Evolutionary conservation across 371 early-diverging fungal genomes (phyloP), one percentile per base, ranked within the genome.

Genomic region (Chytridium lagenaria): DNA sequence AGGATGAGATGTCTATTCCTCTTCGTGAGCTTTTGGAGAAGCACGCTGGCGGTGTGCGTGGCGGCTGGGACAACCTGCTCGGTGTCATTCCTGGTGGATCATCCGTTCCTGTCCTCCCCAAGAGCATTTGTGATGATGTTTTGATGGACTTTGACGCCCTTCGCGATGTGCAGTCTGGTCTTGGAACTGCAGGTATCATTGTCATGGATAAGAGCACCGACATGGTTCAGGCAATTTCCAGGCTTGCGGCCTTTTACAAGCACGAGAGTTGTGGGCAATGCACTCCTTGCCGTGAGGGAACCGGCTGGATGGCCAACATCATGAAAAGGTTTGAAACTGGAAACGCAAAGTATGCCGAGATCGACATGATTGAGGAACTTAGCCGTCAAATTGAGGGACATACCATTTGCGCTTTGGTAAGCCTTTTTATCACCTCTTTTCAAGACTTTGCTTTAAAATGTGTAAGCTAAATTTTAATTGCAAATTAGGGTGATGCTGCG

Each of bases 241-340:
- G 98, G 57, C 89, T 97, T 64, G 78, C 93, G 66, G 91, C 92
- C 52, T 98, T 98, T 83, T 98, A 97, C 87, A 88, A 93, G 78
- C 98, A 98, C 84, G 98, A 98, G 84, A 91, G 91, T 51, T 98
- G 98, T 74, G 98, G 98, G 77, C 98, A 98, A 87, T 98, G 98
- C 86, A 98, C 98, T 50, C 98, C 98, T 12, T 98, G 98, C 85
- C 90, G 98, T 77, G 98, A 98, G 85, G 98, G 97, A 34, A 95
- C 97, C 38, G 88, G 88, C 37, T 98, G 98, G 98, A 83, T 97
- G 71, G 92, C 92, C 69, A 87, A 92, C 79, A 97, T 96, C 93
- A 98, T 98, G 98, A 86, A 88, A 40, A 91, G 97, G 67, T 95
- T 97, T 78, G 96, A 94, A 80, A 84, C 81, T n/a, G 98, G 98